Evolutionary conservation across 768 basidiomycete species (phyloP).

Genomic region (Boletus pseudopeckii): DNA sequence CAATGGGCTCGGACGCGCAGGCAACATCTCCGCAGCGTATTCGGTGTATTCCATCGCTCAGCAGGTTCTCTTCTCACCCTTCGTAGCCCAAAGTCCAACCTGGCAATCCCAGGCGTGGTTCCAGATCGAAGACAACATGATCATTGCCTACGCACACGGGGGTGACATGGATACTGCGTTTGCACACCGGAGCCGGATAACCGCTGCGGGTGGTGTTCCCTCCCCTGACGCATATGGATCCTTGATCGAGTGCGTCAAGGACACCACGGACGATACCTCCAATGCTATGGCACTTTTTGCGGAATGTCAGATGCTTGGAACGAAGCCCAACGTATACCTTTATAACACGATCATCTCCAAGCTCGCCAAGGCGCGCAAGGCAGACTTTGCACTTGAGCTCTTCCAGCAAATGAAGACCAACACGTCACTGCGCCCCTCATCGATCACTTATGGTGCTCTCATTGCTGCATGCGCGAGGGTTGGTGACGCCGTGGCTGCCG

Average conservation of each 20-base stretch:
- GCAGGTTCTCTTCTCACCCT: slow-evolving; percentile 45
- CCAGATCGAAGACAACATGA: slow-evolving; percentile 82
- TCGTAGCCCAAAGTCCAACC: slow-evolving; percentile 37
- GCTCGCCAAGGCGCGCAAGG: slow-evolving; percentile 90
- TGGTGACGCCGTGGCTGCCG: slow-evolving; percentile 81
- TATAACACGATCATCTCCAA: slow-evolving; percentile 98
- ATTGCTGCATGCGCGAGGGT: slow-evolving; percentile 93
- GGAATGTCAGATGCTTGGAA: slow-evolving; percentile 68
- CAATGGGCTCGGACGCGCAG: slow-evolving; percentile 60
- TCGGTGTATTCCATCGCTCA: slow-evolving; percentile 71
- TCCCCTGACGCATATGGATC: slow-evolving; percentile 90
- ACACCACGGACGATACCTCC: slow-evolving; percentile 93
- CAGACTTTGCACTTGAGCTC: slow-evolving; percentile 80
- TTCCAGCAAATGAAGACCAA: slow-evolving; percentile 83
- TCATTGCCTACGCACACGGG: slow-evolving; percentile 78
- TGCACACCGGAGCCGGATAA: slow-evolving; percentile 71
- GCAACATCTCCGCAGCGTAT: slow-evolving; percentile 57
- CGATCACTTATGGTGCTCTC: slow-evolving; percentile 92
- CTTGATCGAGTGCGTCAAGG: slow-evolving; percentile 80
- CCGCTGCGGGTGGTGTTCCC: slow-evolving; percentile 74
- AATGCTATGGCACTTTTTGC: slow-evolving; percentile 83
- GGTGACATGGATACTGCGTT: slow-evolving; percentile 80
- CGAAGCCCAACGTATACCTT: slow-evolving; percentile 79
- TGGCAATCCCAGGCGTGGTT: slow-evolving; percentile 66
- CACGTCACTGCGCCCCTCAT: slow-evolving; percentile 56